Evolutionary conservation across 345 rosid species (phyloP), one percentile per base, ranked within the genome.

Genomic region (Pseudoturritis turrita): DNA sequence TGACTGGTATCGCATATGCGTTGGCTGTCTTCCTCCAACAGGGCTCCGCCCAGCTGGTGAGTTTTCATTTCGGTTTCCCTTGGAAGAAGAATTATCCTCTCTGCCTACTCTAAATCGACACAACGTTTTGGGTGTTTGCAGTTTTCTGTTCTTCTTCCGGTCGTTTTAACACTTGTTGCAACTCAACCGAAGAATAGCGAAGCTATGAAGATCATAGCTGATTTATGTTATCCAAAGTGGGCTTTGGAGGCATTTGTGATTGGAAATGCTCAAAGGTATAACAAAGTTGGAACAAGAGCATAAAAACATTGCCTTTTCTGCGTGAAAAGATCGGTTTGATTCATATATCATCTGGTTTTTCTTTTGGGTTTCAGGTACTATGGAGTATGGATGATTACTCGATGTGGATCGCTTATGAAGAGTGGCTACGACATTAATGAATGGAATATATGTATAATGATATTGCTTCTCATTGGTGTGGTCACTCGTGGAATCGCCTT

Each of bases 71-170:
- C 2, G 11, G 33, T 28, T 49, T 19, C 19, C 14, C 33, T 26
- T 36, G 13, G 1, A 19, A 23, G 7, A 19, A 26, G 11, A 26
- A 14, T 19, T 49, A 21, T 18, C 6, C 36, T 53, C 50, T 62
- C 49, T 66, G 59, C 15, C 21, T 60, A 23, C 1, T 39, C 59
- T 62, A 41, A 62, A 4, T 47, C 69, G 29, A 78, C 70, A 7
- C n/a, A 65, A 62, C 52, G 56, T 13, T 61, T 33, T 51, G 36
- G 1, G 52, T 17, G 41, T 59, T 46, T 81, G 84, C 84, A 95
- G 98, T 92, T 90, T 88, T 85, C 98, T 0, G 99, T 95, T 77
- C 94, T 95, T 73, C 90, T 95, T 81, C 99, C 97, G 0, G 96
- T 95, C 18, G 97, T 95, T 78, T 85, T 89, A 76, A 95, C 97